A percentile compares a stretch with the other conserved stretches of the same genome.
Evolutionary conservation across 1,284 basidiomycete genomes (phyloP).

Genomic region (Flammula alnicola): DNA sequence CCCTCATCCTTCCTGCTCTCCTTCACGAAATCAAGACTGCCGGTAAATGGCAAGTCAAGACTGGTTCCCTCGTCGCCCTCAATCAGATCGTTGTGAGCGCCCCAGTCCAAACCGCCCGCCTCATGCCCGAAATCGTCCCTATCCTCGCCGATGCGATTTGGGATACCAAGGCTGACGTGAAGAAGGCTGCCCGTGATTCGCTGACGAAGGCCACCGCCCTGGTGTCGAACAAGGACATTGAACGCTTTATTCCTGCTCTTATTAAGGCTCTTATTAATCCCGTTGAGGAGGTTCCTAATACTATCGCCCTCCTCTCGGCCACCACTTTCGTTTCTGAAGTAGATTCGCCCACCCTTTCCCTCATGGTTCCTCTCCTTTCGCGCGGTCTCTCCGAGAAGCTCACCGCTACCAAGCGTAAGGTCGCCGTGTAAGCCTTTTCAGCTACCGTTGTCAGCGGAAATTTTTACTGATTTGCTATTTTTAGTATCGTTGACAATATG

Average conservation of each 20-base stretch:
- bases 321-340: constrained; percentile 99
- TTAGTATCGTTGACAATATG: constrained; percentile 96
- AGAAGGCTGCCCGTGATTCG: constrained; percentile 96
- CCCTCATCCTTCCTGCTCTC: constrained; percentile 86
- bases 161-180: constrained; percentile 99
- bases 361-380: constrained; percentile 97
- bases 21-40: constrained; percentile 95
- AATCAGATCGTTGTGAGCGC: constrained; percentile 90
- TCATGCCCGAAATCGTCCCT: constrained; percentile 97
- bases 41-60: constrained; percentile 99
- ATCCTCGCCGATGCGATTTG: constrained; percentile 96
- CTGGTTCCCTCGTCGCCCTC: constrained; percentile 83
- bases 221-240: constrained; percentile 99
- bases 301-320: constrained; percentile 94
- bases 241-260: constrained; percentile 97
- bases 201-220: constrained; percentile 93
- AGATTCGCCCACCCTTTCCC: constrained; percentile 97
- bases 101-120: constrained; percentile 84
- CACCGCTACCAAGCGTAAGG: constrained; percentile 95
- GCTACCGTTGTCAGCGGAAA: constrained; percentile 14
- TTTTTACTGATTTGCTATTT: constrained; percentile 27
- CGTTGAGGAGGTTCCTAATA: constrained; percentile 98
- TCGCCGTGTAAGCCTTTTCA: constrained; percentile 75
- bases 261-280: constrained; percentile 99
- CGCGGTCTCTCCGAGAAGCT: constrained; percentile 96